Evolutionary conservation across 2,329 filamentous ascomycete genomes (phyloP).

Genomic region (Neoscytalidium dimidiatum): DNA sequence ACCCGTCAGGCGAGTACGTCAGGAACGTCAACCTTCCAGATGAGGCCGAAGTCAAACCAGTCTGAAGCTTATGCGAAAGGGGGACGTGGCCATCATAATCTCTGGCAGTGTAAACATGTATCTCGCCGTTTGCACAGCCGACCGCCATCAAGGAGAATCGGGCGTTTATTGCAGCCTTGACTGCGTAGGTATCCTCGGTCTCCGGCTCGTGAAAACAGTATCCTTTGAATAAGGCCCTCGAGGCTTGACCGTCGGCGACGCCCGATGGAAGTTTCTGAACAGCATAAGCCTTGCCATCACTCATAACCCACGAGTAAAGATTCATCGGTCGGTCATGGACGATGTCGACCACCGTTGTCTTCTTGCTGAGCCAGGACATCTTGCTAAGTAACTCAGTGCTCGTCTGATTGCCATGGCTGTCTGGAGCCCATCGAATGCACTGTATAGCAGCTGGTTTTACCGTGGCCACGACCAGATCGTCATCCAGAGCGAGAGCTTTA

Average conservation of each 20-base stretch:
- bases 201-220: conserved; percentile 85
- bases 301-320: conserved; percentile 87
- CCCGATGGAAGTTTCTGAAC: conserved; percentile 67
- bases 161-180: conserved; percentile 84
- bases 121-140: conserved; percentile 74
- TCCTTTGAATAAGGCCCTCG: conserved; percentile 77
- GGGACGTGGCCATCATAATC: conserved; percentile 95
- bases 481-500: conserved; percentile 83
- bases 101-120: conserved; percentile 87
- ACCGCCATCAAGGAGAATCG: conserved; percentile 91
- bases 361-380: conserved; percentile 80
- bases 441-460: conserved; percentile 91
- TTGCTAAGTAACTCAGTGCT: conserved; percentile 86
- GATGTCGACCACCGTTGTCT: conserved; percentile 74
- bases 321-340: conserved; percentile 96
- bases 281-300: conserved; percentile 83
- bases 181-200: conserved; percentile 60
- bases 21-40: conserved; percentile 75
- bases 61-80: conserved; percentile 73
- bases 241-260: conserved; percentile 45
- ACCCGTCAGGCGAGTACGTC: conserved; percentile 90
- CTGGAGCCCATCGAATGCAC: conserved; percentile 92
- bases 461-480: conserved; percentile 90
- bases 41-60: conserved; percentile 66
- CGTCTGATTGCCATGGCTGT: conserved; percentile 79